These are phyloP conservation scores for Alternaria sp. DNA, from an alignment of 2,329 filamentous ascomycete species.

Conservation along the genomic window DNA sequence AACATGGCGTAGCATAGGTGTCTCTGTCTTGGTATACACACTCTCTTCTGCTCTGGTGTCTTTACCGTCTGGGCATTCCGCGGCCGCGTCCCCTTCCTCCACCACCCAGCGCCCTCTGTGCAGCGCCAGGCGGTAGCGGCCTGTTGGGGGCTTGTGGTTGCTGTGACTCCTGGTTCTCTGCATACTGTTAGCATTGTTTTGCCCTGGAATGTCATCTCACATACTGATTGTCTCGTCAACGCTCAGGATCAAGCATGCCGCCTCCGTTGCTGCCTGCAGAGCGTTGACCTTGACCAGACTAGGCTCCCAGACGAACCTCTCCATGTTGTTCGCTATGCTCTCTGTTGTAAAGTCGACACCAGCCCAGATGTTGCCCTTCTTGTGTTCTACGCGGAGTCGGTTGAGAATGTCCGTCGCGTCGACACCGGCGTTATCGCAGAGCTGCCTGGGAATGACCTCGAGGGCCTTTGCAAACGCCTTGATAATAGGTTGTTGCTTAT, in stretches of 20 bases:
- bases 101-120: constrained; percentile 85
- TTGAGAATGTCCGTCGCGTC: constrained; percentile 98
- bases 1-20: constrained; percentile 15
- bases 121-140: constrained; percentile 70
- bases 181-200: constrained; percentile 28
- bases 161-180: constrained; percentile 89
- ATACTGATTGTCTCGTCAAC: constrained; percentile 96
- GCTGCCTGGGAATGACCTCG: constrained; percentile 93
- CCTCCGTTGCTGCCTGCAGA: constrained; percentile 94
- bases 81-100: constrained; percentile 63
- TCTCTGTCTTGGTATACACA: constrained; percentile 36
- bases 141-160: constrained; percentile 81
- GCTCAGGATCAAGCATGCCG: constrained; percentile 90
- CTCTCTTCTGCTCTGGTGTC: not conserved
- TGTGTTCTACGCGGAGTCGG: constrained; percentile 93
- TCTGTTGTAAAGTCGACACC: constrained; percentile 95
- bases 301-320: constrained; percentile 96
- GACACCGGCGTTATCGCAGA: constrained; percentile 98
- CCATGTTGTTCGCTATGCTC: constrained; percentile 92
- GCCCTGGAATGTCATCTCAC: constrained; percentile 23
- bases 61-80: constrained; percentile 84
- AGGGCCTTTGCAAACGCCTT: constrained; percentile 98
- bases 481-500: constrained; percentile 98
- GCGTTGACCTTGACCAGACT: constrained; percentile 96
- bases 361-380: constrained; percentile 90